These are phyloP conservation scores for Rhizoctonia solani DNA, from an alignment of 1,284 basidiomycete genomes.

Conservation along the genomic window DNA sequence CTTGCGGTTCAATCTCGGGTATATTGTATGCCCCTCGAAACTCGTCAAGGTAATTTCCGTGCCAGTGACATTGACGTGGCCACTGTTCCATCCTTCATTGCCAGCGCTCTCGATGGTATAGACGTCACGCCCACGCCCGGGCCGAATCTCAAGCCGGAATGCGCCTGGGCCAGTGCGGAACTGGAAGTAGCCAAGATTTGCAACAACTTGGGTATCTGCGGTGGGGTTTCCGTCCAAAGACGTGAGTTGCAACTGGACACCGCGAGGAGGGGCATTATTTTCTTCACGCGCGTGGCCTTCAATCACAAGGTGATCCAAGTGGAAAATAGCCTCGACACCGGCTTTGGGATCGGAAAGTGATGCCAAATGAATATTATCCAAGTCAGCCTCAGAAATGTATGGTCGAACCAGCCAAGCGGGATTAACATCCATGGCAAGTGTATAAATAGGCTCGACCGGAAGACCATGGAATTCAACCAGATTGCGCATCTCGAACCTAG, in stretches of 20 bases:
- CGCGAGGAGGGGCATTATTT: conserved; percentile 71
- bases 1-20: conserved; percentile 73
- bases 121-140: conserved; percentile 79
- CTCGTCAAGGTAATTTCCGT: conserved; percentile 77
- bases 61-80: conserved; percentile 64
- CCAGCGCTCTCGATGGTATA: conserved; percentile 84
- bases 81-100: conserved; percentile 81
- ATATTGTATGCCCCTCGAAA: conserved; percentile 87
- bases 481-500: conserved; percentile 21
- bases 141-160: conserved; percentile 80
- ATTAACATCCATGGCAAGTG: conserved; percentile 87
- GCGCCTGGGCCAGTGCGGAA: conserved; percentile 92
- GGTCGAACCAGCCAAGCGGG: conserved; percentile 92
- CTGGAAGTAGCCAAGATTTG: conserved; percentile 95
- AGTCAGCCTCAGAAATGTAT: conserved; percentile 84
- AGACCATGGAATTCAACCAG: conserved; percentile 60
- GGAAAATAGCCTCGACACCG: conserved; percentile 80
- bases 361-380: conserved; percentile 91
- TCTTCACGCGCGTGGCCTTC: conserved; percentile 91
- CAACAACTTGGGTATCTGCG: conserved; percentile 87
- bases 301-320: conserved; percentile 88
- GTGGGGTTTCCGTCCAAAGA: conserved; percentile 55
- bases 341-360: conserved; percentile 61
- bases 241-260: conserved; percentile 80
- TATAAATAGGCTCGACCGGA: conserved; percentile 75